Evolutionary conservation across 345 rosid species (phyloP).

Genomic region (Aethionema arabicum): DNA sequence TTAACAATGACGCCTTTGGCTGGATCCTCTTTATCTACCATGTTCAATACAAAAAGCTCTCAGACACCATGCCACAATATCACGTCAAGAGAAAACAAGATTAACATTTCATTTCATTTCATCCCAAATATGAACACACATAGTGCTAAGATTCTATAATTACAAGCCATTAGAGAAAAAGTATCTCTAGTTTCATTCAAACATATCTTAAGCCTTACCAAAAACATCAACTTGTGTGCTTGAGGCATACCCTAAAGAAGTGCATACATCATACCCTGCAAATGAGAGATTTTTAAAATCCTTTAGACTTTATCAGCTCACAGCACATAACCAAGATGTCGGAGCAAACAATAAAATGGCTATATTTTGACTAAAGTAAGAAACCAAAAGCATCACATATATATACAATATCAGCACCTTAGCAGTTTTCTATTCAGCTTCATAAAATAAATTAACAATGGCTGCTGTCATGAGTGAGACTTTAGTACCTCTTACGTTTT

Average conservation of each 20-base stretch:
- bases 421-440: background rate
- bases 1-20: conserved; percentile 73
- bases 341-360: background rate
- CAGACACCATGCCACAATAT: conserved; percentile 18
- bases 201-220: conserved; percentile 48
- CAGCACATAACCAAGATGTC: background rate
- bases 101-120: background rate
- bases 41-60: conserved; percentile 29
- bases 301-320: background rate
- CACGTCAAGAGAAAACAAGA: conserved; percentile 10
- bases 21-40: conserved; percentile 70
- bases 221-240: conserved; percentile 47
- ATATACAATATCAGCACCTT: conserved; percentile 1
- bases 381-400: conserved; percentile 12
- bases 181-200: background rate
- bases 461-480: conserved; percentile 6
- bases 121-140: conserved; percentile 6
- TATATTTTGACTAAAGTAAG: background rate
- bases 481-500: conserved; percentile 54
- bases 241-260: conserved; percentile 59
- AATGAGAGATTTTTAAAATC: conserved; percentile 24
- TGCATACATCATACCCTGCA: conserved; percentile 91
- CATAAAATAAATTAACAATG: conserved; percentile 2
- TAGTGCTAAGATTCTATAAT: conserved; percentile 1
- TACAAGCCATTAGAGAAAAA: background rate